phyloP scores from a whole-genome alignment of 257 asterid genomes.

The Nyctanthes arbortristis region DNA sequence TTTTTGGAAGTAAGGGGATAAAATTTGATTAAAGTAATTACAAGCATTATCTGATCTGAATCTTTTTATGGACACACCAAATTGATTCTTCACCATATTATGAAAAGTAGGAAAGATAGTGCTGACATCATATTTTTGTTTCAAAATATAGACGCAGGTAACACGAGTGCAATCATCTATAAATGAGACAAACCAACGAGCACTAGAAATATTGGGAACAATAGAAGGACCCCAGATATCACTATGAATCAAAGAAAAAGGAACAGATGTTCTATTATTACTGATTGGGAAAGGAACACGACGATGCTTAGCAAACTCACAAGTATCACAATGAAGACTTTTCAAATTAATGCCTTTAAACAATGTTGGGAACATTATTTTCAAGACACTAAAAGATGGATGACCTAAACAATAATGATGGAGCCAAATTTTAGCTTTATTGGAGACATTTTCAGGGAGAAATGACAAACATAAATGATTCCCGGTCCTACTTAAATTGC shows the following conservation, averaged over 20 bases:
- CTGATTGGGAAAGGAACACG: not conserved
- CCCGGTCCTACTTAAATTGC: not conserved
- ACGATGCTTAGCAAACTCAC: not conserved
- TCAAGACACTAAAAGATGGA: not conserved
- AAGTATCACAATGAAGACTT: not conserved
- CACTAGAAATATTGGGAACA: not conserved
- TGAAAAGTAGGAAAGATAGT: not conserved
- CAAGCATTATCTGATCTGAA: not conserved
- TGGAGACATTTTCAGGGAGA: not conserved
- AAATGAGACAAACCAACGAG: not conserved
- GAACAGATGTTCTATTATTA: slow-evolving; percentile 3
- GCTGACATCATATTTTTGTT: not conserved
- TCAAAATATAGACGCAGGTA: not conserved
- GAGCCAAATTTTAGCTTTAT: not conserved
- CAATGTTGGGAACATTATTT: not conserved
- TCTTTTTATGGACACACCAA: not conserved
- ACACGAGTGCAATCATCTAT: not conserved
- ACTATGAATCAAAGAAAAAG: slow-evolving; percentile 1
- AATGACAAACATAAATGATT: not conserved
- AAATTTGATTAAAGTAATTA: not conserved
- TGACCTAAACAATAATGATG: not conserved
- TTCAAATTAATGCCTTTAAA: not conserved
- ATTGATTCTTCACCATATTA: not conserved
- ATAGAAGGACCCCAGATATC: not conserved
- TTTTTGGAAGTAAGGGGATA: not conserved